Evolutionary conservation across 495 filamentous ascomycete species (phyloP).

Genomic region (Penicillium argentinense): DNA sequence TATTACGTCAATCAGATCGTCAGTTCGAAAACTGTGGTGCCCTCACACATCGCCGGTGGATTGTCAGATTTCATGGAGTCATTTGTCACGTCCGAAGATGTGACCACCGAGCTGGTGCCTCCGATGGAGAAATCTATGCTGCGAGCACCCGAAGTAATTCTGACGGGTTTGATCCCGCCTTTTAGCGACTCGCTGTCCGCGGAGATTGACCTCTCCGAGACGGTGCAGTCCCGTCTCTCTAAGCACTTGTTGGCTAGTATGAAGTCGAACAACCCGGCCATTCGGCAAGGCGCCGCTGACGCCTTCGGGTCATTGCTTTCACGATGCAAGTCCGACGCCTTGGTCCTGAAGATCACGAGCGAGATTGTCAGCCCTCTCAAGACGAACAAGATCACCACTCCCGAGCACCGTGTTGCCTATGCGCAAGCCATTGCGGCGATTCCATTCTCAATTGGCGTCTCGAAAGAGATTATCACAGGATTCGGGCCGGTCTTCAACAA

Average conservation of each 20-base stretch:
- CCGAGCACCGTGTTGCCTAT: constrained; percentile 79
- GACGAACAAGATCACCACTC: constrained; percentile 71
- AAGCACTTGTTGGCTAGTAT: constrained; percentile 84
- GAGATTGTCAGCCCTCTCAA: constrained; percentile 80
- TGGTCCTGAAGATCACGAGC: constrained; percentile 63
- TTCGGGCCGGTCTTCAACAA: constrained; percentile 66
- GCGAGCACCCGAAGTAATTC: constrained; percentile 84
- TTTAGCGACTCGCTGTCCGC: constrained; percentile 67
- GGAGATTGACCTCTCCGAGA: constrained; percentile 71
- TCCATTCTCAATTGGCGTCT: constrained; percentile 53
- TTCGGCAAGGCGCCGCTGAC: constrained; percentile 71
- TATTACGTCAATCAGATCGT: constrained; percentile 87
- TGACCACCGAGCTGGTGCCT: constrained; percentile 73
- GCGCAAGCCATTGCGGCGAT: constrained; percentile 72
- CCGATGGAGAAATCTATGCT: constrained; percentile 84
- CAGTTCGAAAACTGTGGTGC: constrained; percentile 70
- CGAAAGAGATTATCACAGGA: constrained; percentile 62
- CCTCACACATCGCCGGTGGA: constrained; percentile 67
- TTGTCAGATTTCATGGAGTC: constrained; percentile 79
- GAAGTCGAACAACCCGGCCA: constrained; percentile 79
- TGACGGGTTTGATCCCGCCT: constrained; percentile 70
- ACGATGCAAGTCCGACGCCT: constrained; percentile 54
- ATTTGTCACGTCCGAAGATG: constrained; percentile 73
- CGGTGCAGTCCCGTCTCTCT: constrained; percentile 65
- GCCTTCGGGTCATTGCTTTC: constrained; percentile 66